Conservation (phyloP, 2,329 filamentous ascomycete species). For the Sclerotinia spermophila region DNA sequence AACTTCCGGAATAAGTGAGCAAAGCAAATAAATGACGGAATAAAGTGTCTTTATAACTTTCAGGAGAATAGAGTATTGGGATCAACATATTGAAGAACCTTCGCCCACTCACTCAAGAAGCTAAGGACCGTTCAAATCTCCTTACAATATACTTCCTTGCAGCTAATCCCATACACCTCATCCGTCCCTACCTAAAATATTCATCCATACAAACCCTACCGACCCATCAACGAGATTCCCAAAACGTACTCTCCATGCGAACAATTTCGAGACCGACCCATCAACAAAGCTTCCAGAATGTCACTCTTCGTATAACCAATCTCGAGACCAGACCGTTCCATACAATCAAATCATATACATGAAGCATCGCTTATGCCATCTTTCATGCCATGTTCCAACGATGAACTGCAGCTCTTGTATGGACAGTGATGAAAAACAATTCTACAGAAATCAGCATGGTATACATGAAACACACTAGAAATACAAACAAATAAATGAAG, state of each 20-base stretch:
- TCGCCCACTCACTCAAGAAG: not conserved
- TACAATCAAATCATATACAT: not conserved
- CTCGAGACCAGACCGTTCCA: not conserved
- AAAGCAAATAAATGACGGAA: not conserved
- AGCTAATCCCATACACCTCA: not conserved
- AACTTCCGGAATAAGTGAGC: not conserved
- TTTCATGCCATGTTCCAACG: not conserved
- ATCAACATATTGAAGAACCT: not conserved
- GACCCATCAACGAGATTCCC: not conserved
- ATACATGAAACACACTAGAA: not conserved
- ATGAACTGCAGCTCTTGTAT: not conserved
- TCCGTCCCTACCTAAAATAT: not conserved
- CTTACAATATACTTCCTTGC: not conserved
- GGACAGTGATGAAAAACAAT: not conserved
- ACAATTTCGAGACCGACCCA: not conserved
- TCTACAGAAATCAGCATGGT: not conserved
- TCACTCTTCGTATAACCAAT: not conserved
- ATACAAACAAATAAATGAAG: not conserved
- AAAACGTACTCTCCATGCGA: not conserved
- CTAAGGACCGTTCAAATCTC: not conserved
- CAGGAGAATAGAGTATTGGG: not conserved
- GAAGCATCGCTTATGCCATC: not conserved
- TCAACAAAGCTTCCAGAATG: not conserved
- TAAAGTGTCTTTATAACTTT: not conserved
- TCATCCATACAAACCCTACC: not conserved